These are phyloP conservation scores for Plantago major DNA, from an alignment of 257 asterid genomes.

Conservation along the genomic window DNA sequence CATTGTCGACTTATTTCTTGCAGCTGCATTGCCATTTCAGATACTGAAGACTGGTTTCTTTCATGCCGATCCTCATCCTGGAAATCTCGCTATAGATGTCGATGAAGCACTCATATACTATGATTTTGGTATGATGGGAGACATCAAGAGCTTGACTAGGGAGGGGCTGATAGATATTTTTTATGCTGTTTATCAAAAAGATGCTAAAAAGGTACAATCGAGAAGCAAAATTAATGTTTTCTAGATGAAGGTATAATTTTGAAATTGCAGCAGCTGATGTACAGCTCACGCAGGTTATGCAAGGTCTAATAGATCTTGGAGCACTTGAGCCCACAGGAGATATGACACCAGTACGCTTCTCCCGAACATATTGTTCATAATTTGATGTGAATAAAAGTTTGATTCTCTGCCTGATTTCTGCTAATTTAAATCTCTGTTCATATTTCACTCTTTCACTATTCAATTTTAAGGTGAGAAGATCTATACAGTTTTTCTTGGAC, in stretches of 20 bases:
- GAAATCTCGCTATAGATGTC: conserved; percentile 91
- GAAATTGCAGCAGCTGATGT: background rate
- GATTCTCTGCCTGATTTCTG: background rate
- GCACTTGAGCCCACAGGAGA: conserved; percentile 98
- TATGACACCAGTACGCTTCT: conserved; percentile 61
- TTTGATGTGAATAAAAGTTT: background rate
- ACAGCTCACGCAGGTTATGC: conserved; percentile 63
- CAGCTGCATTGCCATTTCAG: no score
- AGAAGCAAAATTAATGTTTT: background rate
- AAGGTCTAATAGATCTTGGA: conserved; percentile 78
- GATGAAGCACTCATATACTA: conserved; percentile 91
- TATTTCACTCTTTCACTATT: background rate
- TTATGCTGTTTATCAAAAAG: conserved; percentile 91
- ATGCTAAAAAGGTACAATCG: conserved; percentile 70
- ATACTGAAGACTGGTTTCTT: conserved; percentile 94
- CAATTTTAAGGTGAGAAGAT: conserved; percentile 71
- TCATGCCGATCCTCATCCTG: conserved; percentile 99
- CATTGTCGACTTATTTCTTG: no score
- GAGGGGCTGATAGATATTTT: conserved; percentile 71
- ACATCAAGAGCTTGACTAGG: conserved; percentile 82
- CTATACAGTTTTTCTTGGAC: conserved; percentile 89
- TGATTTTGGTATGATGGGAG: conserved; percentile 99
- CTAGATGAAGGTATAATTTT: background rate
- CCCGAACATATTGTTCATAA: background rate
- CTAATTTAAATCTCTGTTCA: background rate